These are phyloP conservation scores for rapeseed (Brassica napus) DNA, from an alignment of 345 rosid genomes.

Conservation along the genomic window DNA sequence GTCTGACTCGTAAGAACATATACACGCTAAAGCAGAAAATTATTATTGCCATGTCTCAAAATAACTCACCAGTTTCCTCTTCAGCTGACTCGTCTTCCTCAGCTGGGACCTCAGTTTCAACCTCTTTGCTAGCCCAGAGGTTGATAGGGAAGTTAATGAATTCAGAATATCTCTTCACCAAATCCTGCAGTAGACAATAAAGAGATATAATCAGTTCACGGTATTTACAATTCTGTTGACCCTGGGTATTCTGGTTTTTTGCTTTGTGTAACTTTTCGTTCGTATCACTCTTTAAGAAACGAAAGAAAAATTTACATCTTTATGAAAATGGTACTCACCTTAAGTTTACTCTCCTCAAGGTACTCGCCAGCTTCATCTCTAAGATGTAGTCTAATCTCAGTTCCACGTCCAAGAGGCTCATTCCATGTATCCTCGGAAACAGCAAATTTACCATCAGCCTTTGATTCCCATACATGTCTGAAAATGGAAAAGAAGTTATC, in stretches of 20 bases:
- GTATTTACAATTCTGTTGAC: not conserved
- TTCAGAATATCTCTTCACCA: constrained; percentile 97
- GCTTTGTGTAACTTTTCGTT: not conserved
- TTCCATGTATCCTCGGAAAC: constrained; percentile 98
- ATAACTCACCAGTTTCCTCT: constrained; percentile 64
- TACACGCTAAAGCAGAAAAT: constrained; percentile 4
- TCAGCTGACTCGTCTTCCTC: constrained; percentile 87
- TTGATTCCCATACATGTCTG: constrained; percentile 98
- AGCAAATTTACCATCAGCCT: constrained; percentile 98
- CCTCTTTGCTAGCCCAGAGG: constrained; percentile 95
- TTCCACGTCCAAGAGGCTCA: constrained; percentile 94
- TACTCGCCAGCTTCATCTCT: constrained; percentile 98
- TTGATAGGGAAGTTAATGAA: constrained; percentile 93
- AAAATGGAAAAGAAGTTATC: constrained; percentile 19
- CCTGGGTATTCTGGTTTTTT: not conserved
- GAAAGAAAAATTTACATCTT: not conserved
- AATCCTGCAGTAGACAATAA: constrained; percentile 53
- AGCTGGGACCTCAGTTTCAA: constrained; percentile 83
- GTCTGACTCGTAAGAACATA: constrained; percentile 3
- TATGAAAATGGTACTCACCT: constrained; percentile 48
- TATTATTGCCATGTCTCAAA: not conserved
- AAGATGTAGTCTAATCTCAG: constrained; percentile 92
- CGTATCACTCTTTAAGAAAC: not conserved
- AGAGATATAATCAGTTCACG: not conserved
- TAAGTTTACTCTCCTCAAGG: constrained; percentile 86